phyloP scores from a whole-genome alignment of 2,329 filamentous ascomycete genomes.

The Alternaria rosae region DNA sequence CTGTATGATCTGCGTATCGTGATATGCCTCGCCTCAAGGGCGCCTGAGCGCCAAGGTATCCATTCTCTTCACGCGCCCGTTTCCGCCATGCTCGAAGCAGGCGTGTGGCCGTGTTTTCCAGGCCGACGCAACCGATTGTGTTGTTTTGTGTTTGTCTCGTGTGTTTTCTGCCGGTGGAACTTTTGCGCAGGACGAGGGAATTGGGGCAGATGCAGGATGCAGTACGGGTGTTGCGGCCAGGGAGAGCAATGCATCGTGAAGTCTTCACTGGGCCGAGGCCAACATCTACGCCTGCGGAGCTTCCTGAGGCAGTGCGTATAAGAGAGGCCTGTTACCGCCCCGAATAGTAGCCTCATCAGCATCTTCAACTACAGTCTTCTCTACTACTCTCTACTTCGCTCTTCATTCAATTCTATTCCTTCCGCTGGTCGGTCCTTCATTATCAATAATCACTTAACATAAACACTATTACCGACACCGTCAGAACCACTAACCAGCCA shows the following conservation, averaged over 20 bases:
- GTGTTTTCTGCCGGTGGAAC: conserved; percentile 5
- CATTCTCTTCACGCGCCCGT: conserved; percentile 12
- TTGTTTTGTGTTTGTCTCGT: conserved; percentile 16
- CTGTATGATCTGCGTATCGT: conserved; percentile 29
- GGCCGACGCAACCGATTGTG: conserved; percentile 1
- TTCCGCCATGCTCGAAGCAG: background rate
- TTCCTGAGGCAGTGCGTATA: conserved; percentile 4
- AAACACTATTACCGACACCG: conserved; percentile 2
- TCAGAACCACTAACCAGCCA: background rate
- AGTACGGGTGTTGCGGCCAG: conserved; percentile 3
- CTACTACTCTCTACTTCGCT: background rate
- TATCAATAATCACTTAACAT: conserved; percentile 1
- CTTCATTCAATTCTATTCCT: conserved; percentile 3
- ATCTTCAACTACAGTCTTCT: conserved; percentile 10
- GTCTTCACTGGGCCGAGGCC: background rate
- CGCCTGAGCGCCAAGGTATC: conserved; percentile 1
- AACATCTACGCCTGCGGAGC: background rate
- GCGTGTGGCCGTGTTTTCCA: background rate
- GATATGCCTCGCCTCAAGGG: conserved; percentile 1
- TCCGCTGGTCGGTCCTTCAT: conserved; percentile 20
- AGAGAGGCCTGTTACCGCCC: conserved; percentile 6
- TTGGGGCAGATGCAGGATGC: background rate
- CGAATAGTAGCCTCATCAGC: conserved; percentile 7
- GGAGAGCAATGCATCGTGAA: conserved; percentile 7
- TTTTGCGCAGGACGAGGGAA: background rate